Base-by-base conservation (phyloP, 2,329 filamentous ascomycete species). In the Xylaria sp. region DNA sequence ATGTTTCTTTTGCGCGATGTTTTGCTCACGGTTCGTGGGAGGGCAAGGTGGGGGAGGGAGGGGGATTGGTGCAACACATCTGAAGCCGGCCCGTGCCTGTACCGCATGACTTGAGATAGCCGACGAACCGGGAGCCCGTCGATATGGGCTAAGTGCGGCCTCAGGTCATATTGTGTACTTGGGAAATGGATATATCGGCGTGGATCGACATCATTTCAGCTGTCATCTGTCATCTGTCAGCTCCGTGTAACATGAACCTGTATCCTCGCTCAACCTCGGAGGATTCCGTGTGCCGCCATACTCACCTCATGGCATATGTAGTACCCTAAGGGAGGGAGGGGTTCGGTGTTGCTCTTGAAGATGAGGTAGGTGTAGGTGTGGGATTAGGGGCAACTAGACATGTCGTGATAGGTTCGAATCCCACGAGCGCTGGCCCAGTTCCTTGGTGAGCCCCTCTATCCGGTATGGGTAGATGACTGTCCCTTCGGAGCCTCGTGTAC, bases 31-130 rank as follows among this genome's bases (percentile, higher is more conserved):
- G 19, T 31, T 43, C 11, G 21, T 25, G 13, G 3, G 6, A 10
- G 31, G 33, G 40, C n/a, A 27, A 56, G 49, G 13, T 2, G 6
- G 15, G 31, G 33, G 40, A 19, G 33, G 53, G 49, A 41, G n/a
- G 15, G 33, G 38, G 25, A 23, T 37, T 47, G 46, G 23, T 53
- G 52, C 35, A 51, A 60, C 56, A 33, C 13, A 63, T 47, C 44
- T 60, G 33, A 60, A 53, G 56, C 56, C 46, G 56, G 56, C 46
- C 55, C 49, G 41, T 41, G 19, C 29, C 46, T 60, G 56, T 35
- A 56, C 40, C 49, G 54, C 52, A 55, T 59, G 31, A 35, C 27
- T 55, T 47, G 17, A 55, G 51, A 60, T 63, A 60, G 43, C 56
- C 51, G 44, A 63, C 37, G 38, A 59, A 54, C 31, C 19, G 29